A percentile compares a stretch with the other conserved stretches of the same genome.
phyloP scores from a whole-genome alignment of 257 asterid species.

The Lavandula angustifolia region DNA sequence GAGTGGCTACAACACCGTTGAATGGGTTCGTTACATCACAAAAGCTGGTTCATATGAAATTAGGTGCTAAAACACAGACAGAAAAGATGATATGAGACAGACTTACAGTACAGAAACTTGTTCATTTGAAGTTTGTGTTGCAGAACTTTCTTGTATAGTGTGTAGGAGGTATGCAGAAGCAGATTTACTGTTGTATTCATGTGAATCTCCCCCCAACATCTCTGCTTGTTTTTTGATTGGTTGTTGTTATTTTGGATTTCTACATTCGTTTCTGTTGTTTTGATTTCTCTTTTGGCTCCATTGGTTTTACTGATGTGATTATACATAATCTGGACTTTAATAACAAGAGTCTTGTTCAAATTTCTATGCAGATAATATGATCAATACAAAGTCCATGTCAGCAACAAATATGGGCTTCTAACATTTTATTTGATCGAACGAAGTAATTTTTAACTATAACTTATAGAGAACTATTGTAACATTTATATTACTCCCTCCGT shows the following conservation, averaged over 20 bases:
- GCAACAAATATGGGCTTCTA: too few relatives aligned
- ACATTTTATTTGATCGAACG: too few relatives aligned
- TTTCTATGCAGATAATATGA: too few relatives aligned
- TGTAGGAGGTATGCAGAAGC: conserved; percentile 27
- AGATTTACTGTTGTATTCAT: conserved; percentile 22
- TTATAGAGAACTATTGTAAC: too few relatives aligned
- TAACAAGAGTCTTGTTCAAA: too few relatives aligned
- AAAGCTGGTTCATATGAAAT: conserved; percentile 98
- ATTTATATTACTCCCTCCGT: too few relatives aligned
- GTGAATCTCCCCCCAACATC: not conserved
- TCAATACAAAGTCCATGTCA: too few relatives aligned
- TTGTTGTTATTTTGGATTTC: conserved; percentile 6
- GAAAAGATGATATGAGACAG: conserved; percentile 18
- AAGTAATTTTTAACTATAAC: too few relatives aligned
- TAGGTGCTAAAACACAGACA: conserved; percentile 59
- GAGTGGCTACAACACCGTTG: conserved; percentile 98
- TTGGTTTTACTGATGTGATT: too few relatives aligned
- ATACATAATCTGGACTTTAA: too few relatives aligned
- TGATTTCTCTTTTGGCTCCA: too few relatives aligned
- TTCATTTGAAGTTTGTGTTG: conserved; percentile 20
- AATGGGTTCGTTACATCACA: conserved; percentile 98
- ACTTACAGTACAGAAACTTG: conserved; percentile 15
- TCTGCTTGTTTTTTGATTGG: too few relatives aligned
- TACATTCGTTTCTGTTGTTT: not conserved
- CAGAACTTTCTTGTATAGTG: conserved; percentile 40